phyloP scores from a whole-genome alignment of 441 rosid species.

The Syzygium syzygioides region DNA sequence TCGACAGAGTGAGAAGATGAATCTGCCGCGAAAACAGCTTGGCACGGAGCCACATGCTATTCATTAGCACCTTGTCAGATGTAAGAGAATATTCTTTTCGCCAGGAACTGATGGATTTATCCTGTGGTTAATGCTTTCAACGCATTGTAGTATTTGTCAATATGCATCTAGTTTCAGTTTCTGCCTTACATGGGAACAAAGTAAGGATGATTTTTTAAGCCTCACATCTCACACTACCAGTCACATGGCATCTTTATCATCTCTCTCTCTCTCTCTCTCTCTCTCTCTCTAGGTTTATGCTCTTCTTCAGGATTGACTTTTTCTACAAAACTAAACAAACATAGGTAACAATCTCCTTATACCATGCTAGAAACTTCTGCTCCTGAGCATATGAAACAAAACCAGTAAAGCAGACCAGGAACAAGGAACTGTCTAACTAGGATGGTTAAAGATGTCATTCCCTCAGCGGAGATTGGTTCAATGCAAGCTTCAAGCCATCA shows the following conservation, averaged over 20 bases:
- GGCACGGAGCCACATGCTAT: background rate
- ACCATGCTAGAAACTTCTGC: background rate
- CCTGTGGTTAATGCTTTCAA: background rate
- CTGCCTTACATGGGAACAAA: background rate
- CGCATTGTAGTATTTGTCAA: background rate
- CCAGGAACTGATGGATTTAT: background rate
- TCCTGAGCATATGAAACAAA: background rate
- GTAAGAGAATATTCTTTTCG: background rate
- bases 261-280: background rate
- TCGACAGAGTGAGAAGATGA: background rate
- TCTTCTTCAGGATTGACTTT: background rate
- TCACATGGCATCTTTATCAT: background rate
- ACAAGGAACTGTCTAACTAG: background rate
- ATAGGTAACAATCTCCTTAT: background rate
- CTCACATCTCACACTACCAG: background rate
- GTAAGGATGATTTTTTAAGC: background rate
- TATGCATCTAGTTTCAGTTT: background rate
- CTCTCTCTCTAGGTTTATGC: background rate
- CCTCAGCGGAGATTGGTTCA: background rate
- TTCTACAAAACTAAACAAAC: background rate
- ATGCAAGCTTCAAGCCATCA: background rate
- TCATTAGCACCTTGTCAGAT: background rate
- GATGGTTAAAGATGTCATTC: background rate
- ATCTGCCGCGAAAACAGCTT: background rate
- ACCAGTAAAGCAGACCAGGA: background rate